phyloP scores from a whole-genome alignment of 345 rosid genomes.

The Arabidopsis arenosa region DNA sequence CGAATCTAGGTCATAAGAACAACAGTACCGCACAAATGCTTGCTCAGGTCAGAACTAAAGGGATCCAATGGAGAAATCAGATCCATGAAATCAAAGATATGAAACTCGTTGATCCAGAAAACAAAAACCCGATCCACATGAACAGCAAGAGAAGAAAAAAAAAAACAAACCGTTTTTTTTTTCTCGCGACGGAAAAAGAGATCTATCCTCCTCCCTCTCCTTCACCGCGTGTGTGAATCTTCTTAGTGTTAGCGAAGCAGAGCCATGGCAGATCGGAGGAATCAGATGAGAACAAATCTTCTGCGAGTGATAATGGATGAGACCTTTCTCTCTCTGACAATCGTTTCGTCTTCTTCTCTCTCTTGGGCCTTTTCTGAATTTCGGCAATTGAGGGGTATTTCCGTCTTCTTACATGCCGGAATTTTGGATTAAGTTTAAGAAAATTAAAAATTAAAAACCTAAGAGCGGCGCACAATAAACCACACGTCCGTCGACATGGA shows the following conservation, averaged over 20 bases:
- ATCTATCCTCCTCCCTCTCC: constrained; percentile 38
- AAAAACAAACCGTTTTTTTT: not conserved
- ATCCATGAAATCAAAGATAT: constrained; percentile 1
- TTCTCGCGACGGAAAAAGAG: constrained; percentile 17
- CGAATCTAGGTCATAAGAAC: constrained; percentile 21
- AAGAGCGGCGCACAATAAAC: constrained; percentile 26
- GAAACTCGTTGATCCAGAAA: not conserved
- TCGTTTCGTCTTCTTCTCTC: constrained; percentile 25
- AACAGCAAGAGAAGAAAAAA: not conserved
- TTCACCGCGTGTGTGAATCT: not conserved
- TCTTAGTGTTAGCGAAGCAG: not conserved
- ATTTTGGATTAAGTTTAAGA: constrained; percentile 14
- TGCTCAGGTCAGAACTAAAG: constrained; percentile 16
- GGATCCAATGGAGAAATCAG: constrained; percentile 19
- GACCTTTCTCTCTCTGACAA: constrained; percentile 26
- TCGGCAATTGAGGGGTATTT: constrained; percentile 24
- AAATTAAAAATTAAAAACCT: not conserved
- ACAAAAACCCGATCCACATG: constrained; percentile 22
- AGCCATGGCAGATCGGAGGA: constrained; percentile 40
- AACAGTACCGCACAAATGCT: not conserved
- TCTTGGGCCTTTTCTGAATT: constrained; percentile 12
- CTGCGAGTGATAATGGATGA: constrained; percentile 2
- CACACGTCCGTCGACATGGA: constrained; percentile 39
- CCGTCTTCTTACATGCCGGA: constrained; percentile 1
- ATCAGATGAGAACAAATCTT: constrained; percentile 27